Conservation (phyloP, 805 yeast genomes). For the Starmerella gropengiesseri region DNA sequence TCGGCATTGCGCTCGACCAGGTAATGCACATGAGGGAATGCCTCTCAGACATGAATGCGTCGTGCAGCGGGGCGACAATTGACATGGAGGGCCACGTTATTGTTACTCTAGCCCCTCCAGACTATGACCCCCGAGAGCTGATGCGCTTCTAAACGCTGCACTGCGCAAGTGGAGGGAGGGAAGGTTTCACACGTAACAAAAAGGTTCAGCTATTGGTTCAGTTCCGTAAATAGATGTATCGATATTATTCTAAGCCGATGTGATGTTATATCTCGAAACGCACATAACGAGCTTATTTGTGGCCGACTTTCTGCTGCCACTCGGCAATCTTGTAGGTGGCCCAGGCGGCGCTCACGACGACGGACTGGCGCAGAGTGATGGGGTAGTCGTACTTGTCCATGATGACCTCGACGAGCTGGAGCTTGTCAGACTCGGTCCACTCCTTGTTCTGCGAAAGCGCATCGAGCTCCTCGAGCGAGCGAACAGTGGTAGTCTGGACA, state of each 20-base stretch:
- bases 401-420: constrained; percentile 49
- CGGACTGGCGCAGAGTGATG: constrained; percentile 37
- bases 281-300: constrained; percentile 10
- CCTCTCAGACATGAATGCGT: constrained; percentile 25
- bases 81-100: constrained; percentile 22
- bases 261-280: not conserved
- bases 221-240: not conserved
- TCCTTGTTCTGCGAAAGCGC: constrained; percentile 32
- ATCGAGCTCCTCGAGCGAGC: constrained; percentile 34
- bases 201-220: not conserved
- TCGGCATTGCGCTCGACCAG: constrained; percentile 32
- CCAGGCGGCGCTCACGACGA: constrained; percentile 18
- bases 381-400: constrained; percentile 55
- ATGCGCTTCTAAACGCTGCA: not conserved
- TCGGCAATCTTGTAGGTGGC: constrained; percentile 18
- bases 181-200: not conserved
- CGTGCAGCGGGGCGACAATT: constrained; percentile 27
- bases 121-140: constrained; percentile 18
- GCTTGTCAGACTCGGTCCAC: constrained; percentile 29
- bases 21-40: constrained; percentile 24
- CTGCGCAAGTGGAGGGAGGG: no score
- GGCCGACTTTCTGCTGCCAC: constrained; percentile 15
- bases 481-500: constrained; percentile 30
- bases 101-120: constrained; percentile 23
- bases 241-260: not conserved